phyloP scores from a whole-genome alignment of 306 rosid species.

The Betula pendula region DNA sequence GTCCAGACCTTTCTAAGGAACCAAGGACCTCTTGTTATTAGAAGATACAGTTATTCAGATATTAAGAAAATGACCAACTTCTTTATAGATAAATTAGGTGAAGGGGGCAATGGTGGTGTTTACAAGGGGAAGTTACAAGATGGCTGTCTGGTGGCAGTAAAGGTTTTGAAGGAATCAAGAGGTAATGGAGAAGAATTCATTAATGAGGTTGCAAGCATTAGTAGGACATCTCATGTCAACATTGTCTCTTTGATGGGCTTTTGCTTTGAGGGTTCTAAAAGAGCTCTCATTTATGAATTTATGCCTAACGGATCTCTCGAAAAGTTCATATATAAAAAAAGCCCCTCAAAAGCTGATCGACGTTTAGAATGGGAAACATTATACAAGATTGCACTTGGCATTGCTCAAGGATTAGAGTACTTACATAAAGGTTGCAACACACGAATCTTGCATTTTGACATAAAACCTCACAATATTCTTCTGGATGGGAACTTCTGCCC shows the following conservation, averaged over 20 bases:
- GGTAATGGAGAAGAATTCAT: constrained; percentile 35
- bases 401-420: background rate
- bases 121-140: constrained; percentile 37
- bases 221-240: background rate
- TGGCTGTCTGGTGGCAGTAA: constrained; percentile 41
- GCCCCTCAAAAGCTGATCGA: background rate
- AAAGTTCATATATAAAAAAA: background rate
- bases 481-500: constrained; percentile 24
- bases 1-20: background rate
- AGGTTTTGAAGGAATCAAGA: background rate
- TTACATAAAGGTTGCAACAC: background rate
- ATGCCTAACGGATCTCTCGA: background rate
- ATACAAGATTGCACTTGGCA: background rate
- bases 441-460: constrained; percentile 19
- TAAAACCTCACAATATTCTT: constrained; percentile 33
- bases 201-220: constrained; percentile 31
- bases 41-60: background rate
- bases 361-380: background rate
- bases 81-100: background rate
- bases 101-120: background rate
- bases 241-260: background rate
- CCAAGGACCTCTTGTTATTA: background rate
- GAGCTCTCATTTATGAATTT: constrained; percentile 19
- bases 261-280: constrained; percentile 2
- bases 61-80: background rate